Conservation (phyloP, 2,329 filamentous ascomycete genomes). For the Diaporthe destruens region DNA sequence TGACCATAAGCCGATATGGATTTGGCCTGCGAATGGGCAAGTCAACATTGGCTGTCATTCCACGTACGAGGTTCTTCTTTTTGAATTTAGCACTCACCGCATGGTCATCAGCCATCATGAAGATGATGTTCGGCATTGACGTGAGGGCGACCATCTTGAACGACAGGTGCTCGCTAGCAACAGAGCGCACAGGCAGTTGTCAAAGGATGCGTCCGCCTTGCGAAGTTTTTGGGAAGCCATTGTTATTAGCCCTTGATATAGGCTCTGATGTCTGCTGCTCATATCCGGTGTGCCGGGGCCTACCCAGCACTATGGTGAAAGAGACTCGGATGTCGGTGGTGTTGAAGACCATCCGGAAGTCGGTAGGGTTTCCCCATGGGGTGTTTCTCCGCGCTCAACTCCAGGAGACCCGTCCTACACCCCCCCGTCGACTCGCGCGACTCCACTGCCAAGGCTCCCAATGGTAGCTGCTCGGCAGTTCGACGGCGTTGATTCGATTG, state of each 20-base stretch:
- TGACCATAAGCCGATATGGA: constrained; percentile 62
- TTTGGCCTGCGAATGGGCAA: constrained; percentile 49
- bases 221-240: neutral
- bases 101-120: constrained; percentile 23
- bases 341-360: neutral
- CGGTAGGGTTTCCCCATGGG: neutral
- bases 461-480: constrained; percentile 6
- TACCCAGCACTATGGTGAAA: neutral
- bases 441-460: constrained; percentile 7
- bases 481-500: neutral
- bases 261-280: neutral
- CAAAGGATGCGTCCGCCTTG: neutral
- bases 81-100: neutral
- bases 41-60: neutral
- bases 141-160: constrained; percentile 24
- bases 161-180: neutral
- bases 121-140: constrained; percentile 22
- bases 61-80: too few relatives aligned
- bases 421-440: constrained; percentile 1
- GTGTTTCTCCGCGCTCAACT: neutral
- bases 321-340: neutral
- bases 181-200: neutral
- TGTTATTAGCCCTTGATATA: neutral
- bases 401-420: neutral
- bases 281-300: neutral